Percentiles rank a stretch among this genome's conserved stretches.
Evolutionary conservation across 2,329 filamentous ascomycete species (phyloP).

Genomic region (Claviceps paspali): DNA sequence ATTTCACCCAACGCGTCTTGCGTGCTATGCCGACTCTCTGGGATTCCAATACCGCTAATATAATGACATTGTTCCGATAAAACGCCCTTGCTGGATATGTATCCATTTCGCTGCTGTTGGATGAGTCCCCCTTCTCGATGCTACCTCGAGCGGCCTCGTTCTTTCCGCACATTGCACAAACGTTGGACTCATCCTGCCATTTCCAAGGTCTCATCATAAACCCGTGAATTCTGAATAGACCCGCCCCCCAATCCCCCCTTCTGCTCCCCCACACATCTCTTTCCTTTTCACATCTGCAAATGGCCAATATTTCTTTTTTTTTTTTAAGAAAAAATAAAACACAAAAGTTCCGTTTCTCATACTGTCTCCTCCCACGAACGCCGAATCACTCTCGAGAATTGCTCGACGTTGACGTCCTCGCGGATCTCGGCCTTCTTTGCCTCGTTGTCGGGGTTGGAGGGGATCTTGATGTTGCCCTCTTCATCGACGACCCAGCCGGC

Average conservation of each 20-base stretch:
- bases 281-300: background rate
- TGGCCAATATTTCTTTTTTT: too few relatives aligned
- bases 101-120: conserved; percentile 13
- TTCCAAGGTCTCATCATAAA: background rate
- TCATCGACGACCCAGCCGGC: conserved; percentile 73
- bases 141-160: background rate
- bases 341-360: conserved; percentile 7
- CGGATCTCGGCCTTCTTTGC: conserved; percentile 89
- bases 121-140: conserved; percentile 13
- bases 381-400: conserved; percentile 66
- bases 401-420: conserved; percentile 86
- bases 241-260: too few relatives aligned
- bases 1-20: conserved; percentile 6
- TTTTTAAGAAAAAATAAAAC: too few relatives aligned
- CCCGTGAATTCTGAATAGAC: background rate
- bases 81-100: conserved; percentile 19
- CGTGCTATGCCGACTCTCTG: conserved; percentile 13
- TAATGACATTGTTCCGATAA: conserved; percentile 20
- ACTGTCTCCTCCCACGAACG: conserved; percentile 65
- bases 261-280: too few relatives aligned
- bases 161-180: background rate
- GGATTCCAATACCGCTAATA: conserved; percentile 19
- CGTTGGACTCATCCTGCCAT: background rate
- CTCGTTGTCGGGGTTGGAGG: conserved; percentile 93
- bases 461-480: conserved; percentile 54